Evolutionary conservation across 768 basidiomycete genomes (phyloP).

Genomic region (Mycena vitilis): DNA sequence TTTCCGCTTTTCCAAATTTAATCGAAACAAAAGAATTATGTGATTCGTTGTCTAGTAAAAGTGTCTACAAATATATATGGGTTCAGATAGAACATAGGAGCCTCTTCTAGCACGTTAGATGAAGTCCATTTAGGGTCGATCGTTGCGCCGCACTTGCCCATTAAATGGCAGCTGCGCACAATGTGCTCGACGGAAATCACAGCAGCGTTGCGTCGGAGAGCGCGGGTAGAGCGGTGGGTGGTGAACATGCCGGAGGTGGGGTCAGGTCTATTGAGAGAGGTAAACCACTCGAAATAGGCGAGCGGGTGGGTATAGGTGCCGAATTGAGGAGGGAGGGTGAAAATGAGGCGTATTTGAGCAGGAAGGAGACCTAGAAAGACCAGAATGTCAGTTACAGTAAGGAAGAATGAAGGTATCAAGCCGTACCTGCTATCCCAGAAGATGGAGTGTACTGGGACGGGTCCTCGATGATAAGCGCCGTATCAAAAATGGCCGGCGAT

Average conservation of each 20-base stretch:
- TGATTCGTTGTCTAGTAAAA: conserved; percentile 3
- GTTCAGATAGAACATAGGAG: conserved; percentile 29
- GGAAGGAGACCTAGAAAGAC: conserved; percentile 37
- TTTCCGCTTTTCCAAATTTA: too few species aligned
- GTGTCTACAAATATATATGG: conserved; percentile 24
- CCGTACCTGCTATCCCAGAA: conserved; percentile 11
- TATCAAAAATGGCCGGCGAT: conserved; percentile 26
- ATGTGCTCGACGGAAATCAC: conserved; percentile 42
- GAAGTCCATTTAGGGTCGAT: conserved; percentile 26
- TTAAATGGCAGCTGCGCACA: conserved; percentile 41
- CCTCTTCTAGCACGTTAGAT: conserved; percentile 17
- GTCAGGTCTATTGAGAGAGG: conserved; percentile 34
- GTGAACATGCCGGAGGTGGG: conserved; percentile 29
- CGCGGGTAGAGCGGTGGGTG: conserved; percentile 31
- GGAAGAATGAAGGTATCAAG: neutral
- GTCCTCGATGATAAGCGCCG: conserved; percentile 20
- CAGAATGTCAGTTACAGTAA: neutral
- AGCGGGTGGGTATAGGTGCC: conserved; percentile 31
- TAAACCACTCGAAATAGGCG: conserved; percentile 42
- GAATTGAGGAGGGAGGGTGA: conserved; percentile 32
- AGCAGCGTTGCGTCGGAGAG: conserved; percentile 22
- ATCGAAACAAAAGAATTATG: too few species aligned
- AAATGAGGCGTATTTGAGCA: conserved; percentile 38
- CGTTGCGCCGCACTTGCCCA: conserved; percentile 28
- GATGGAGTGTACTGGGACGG: conserved; percentile 3